Conservation (phyloP, 371 early-diverging fungal genomes). For the Actinomortierella ambigua region DNA sequence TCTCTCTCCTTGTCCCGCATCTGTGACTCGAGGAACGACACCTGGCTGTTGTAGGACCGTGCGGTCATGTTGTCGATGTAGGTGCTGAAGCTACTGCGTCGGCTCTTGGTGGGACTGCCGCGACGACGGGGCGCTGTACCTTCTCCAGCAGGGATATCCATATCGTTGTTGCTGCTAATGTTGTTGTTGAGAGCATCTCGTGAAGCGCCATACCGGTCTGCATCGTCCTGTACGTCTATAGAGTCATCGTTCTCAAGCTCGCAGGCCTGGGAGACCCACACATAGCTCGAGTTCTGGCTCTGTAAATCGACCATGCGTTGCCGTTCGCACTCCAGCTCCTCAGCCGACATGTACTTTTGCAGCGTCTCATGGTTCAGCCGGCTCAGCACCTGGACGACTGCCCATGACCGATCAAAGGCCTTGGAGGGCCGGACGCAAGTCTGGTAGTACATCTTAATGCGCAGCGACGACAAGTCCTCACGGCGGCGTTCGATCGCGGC, state of each 20-base stretch:
- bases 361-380: conserved; percentile 20
- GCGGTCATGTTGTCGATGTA: conserved; percentile 40
- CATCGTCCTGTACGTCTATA: too few relatives aligned
- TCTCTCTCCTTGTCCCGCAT: conserved; percentile 20
- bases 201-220: too few relatives aligned
- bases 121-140: too few relatives aligned
- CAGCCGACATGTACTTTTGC: conserved; percentile 21
- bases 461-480: conserved; percentile 27
- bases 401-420: conserved; percentile 33
- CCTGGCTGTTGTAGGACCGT: conserved; percentile 17
- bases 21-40: conserved; percentile 20
- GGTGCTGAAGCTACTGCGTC: conserved; percentile 42
- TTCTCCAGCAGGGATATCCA: too few relatives aligned
- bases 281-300: too few relatives aligned
- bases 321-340: conserved; percentile 19
- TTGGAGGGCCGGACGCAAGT: conserved; percentile 36
- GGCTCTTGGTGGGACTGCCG: conserved; percentile 8
- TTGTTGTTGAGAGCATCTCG: too few relatives aligned
- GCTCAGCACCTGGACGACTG: conserved; percentile 21
- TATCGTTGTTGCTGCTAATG: too few relatives aligned
- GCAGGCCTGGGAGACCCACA: too few relatives aligned
- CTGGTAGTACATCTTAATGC: conserved; percentile 49
- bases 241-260: too few relatives aligned
- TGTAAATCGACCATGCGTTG: too few relatives aligned
- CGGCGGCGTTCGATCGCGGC: conserved; percentile 33